Percentiles rank a stretch among this genome's conserved stretches.
Conservation (phyloP, 2,329 filamentous ascomycete genomes). For the Neopestalotiopsis rosae region DNA sequence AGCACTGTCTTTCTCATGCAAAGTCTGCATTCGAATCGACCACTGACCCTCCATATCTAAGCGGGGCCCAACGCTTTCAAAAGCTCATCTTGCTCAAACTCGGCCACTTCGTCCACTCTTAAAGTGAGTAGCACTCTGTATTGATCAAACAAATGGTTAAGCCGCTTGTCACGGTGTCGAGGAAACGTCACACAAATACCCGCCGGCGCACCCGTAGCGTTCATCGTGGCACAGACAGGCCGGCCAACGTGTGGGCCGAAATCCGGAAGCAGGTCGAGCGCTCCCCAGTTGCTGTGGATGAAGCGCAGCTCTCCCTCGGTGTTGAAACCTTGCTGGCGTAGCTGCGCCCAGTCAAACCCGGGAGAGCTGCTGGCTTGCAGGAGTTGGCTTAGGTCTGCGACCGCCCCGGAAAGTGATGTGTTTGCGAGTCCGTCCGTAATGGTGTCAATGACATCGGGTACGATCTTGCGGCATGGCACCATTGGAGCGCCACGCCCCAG, state of each 20-base stretch:
- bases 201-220: neutral
- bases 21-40: too few species aligned
- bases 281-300: neutral
- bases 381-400: too few species aligned
- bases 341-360: neutral
- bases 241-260: neutral
- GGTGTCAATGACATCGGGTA: neutral
- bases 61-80: neutral
- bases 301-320: slow-evolving; percentile 22
- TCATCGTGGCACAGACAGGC: neutral
- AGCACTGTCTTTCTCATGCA: neutral
- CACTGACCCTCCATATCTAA: neutral
- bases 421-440: neutral
- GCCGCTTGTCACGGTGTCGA: neutral
- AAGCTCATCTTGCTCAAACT: neutral
- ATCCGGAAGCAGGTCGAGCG: neutral
- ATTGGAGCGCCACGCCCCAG: neutral
- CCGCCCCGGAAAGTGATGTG: neutral
- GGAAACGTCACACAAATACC: neutral
- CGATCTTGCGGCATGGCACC: neutral
- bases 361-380: too few species aligned
- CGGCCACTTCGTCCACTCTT: neutral
- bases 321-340: neutral
- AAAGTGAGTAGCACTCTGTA: neutral
- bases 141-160: neutral